A percentile compares a stretch with the other conserved stretches of the same genome.
Conservation (phyloP, 305 asterid species). For the Solanum hybrid region DNA sequence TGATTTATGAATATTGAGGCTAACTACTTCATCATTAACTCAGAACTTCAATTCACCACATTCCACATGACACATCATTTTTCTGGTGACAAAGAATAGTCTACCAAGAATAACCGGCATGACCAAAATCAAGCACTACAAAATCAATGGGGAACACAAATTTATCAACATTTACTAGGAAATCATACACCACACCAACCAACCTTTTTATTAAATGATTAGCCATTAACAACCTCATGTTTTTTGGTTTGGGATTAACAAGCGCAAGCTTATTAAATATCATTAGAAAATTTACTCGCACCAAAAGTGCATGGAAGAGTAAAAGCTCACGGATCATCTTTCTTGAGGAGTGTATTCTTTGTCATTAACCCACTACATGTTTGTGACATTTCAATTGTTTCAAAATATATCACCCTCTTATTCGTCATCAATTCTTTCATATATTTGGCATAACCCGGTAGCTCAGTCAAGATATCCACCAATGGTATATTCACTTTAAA, state of each 20-base stretch:
- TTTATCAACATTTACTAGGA: not conserved
- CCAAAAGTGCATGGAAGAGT: not conserved
- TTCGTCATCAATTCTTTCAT: not conserved
- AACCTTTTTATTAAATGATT: not conserved
- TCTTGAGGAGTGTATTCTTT: not conserved
- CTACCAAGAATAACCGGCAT: not conserved
- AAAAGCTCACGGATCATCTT: not conserved
- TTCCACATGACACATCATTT: not conserved
- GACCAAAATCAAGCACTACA: not conserved
- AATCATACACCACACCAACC: not conserved
- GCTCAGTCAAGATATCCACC: not conserved
- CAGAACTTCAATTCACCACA: no score
- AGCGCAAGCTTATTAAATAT: no score
- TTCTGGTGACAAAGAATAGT: not conserved
- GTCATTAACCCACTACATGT: not conserved
- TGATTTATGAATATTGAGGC: no score
- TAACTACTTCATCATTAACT: no score
- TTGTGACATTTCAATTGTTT: not conserved
- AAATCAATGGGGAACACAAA: not conserved
- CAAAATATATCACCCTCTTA: not conserved
- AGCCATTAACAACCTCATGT: not conserved
- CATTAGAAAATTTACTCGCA: not conserved
- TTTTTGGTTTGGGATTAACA: no score
- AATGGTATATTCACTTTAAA: not conserved
- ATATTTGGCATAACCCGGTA: not conserved